Base-by-base conservation (phyloP, 108 stramenopile genomes). In the Schizochytrium sp. region DNA sequence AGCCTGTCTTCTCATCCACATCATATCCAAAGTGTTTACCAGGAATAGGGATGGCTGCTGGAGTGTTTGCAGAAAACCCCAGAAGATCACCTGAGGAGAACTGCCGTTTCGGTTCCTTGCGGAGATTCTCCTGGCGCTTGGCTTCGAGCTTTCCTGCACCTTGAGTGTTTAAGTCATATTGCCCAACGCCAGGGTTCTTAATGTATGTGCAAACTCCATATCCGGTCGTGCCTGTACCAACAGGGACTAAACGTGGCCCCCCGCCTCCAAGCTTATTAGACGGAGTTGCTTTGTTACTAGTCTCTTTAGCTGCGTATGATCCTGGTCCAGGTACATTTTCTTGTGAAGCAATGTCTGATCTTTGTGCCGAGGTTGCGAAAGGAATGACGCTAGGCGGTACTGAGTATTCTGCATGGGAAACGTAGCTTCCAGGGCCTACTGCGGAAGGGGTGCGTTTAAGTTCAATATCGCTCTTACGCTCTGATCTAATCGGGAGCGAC, bases 21-120 rank as follows among this genome's bases (percentile, higher is more conserved):
- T 83, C 76, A 53, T 83, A 83, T 47, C 76, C 76, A 55, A 55
- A 83, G 76, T 83, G 76, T 28, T 83, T 83, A 2, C 76, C 76
- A 5, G 76, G 76, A 17, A 83, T 40, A 5, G 76, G 76, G 76
- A 83, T 83, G 10, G 76, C 28, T 0, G 55, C 28, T 0, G 76
- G 76, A 7, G 76, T 83, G 45, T 15, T 72, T 72, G 40, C 2
- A 60, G 59, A n/a, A 60, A 17, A 38, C 42, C 64, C 64, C 10
- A 12, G 64, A 15, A 69, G 64, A 15, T 69, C 64, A 1, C 64
- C 64, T 7, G 64, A 69, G 8, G 64, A 69, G 15, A 69, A 69
- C 12, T 69, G 64, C 2, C 64, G 64, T 44, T 69, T 69, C 2
- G 64, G 64, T 69, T 69, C 64, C 12, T 38, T 69, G 12, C 64